Conservation (phyloP, 257 asterid species). For the Solanum etuberosum region DNA sequence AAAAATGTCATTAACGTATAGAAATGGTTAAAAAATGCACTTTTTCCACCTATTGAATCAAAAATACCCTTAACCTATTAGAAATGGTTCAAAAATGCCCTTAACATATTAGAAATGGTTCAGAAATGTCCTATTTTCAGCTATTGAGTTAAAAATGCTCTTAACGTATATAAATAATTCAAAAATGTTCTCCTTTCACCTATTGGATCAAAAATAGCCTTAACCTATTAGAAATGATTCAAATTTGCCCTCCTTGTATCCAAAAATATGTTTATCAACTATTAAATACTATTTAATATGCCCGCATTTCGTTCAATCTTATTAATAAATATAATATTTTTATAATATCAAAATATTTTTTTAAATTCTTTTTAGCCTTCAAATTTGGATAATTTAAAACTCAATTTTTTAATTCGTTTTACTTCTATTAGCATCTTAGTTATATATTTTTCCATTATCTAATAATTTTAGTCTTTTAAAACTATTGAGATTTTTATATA, state of each 20-base stretch:
- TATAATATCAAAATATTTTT: too few relatives aligned
- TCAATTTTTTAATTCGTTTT: neutral
- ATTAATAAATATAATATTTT: too few relatives aligned
- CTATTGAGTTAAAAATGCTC: neutral
- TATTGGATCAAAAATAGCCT: too few relatives aligned
- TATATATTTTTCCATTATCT: too few relatives aligned
- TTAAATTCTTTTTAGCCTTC: neutral
- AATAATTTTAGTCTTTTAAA: neutral
- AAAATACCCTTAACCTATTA: too few relatives aligned
- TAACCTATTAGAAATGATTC: too few relatives aligned
- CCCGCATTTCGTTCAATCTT: neutral
- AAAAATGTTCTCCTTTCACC: neutral
- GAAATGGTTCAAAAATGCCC: too few relatives aligned
- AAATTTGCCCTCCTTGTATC: neutral
- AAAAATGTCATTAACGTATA: neutral
- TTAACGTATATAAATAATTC: too few relatives aligned
- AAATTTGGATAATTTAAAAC: neutral
- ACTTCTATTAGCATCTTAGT: neutral
- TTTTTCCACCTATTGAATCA: too few relatives aligned
- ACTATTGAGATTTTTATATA: neutral
- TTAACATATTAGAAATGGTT: too few relatives aligned
- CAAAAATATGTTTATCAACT: neutral
- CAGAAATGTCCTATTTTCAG: too few relatives aligned
- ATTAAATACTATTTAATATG: too few relatives aligned
- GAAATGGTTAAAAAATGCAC: neutral